Evolutionary conservation across 139 green algal species (phyloP), one percentile per base, ranked within the genome.

Genomic region (Tetradesmus lagerheimii): DNA sequence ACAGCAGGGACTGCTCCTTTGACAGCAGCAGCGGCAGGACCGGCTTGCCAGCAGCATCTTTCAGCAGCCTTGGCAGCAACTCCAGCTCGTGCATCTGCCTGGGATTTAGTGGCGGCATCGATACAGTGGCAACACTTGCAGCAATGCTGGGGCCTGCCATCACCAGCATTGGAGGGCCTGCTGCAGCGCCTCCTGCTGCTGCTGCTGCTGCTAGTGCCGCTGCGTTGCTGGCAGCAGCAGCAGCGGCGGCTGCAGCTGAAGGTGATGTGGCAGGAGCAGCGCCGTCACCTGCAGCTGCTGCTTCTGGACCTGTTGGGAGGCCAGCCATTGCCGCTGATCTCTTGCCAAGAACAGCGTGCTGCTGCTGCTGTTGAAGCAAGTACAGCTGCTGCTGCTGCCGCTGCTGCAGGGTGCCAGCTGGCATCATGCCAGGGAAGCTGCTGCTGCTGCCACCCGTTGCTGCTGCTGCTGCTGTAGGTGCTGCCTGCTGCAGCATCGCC

Each of bases 311-410:
- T 50, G 34, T 71, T 14, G 34, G 37, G 3, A 88, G 64, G 18
- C 83, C 83, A 29, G 83, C 83, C 67, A 43, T 74, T 45, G 83
- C 62, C 8, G 83, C 83, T 67, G 57, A 37, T 2, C 83, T 35
- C 64, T 88, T 88, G 23, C 83, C 83, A 11, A 80, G 38, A 12
- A 38, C 71, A 41, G 35, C 76, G 37, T 80, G 83, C 29, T 39
- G 62, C 37, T 12, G 16, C 50, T 77, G 81, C 82, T 87, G 53
- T 35, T 78, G 53, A 6, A 78, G 53, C 83, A 79, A 38, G 25
- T 71, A 8, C 34, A 57, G 35, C 29, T 53, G 82, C 81, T 78
- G 80, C 80, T 84, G 81, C 34, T 41, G 82, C 80, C 41, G 80
- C 80, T 74, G 80, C 27, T 31, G 12, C 27, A 35, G 12, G 6